Base-by-base conservation (phyloP, 768 basidiomycete species). In the Suillus decipiens region DNA sequence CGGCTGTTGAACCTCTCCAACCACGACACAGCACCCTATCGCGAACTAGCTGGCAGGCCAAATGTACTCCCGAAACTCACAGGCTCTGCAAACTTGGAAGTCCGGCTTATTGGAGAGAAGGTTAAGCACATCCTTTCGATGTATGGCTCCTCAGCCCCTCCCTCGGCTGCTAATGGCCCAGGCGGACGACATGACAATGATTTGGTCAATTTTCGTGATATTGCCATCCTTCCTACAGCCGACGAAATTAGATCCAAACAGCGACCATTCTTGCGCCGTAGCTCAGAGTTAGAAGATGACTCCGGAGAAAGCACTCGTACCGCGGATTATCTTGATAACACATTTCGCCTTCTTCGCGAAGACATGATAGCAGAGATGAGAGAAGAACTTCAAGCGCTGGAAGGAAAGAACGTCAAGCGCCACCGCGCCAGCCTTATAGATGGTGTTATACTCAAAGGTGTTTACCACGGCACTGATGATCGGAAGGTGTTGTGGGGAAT, bases 161-260 rank as follows among this genome's bases (percentile, higher is more conserved):
- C 62, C 19, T 65, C 68, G 15, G 64, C 56, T 22, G 77, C 73
- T 1, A 63, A 67, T 53, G 68, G 71, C n/a, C 82, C 87, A 1
- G 87, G 87, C 0, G 87, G 86, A 2, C 76, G 87, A 1, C 87
- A 88, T 64, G 85, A 87, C 67, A 89, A 89, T 64, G 87, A 89
- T 68, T 81, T 82, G 59, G 71, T 68, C 15, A 82, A 88, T 62
- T 88, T 86, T 65, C 81, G 82, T 11, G 62, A 80, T 17, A 85
- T 89, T 39, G 71, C 81, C 19, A 84, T 88, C 59, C 73, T 86
- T 3, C 87, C 87, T 1, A 86, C 86, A 10, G 77, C 83, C 0
- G 81, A 83, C 42, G 87, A 89, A 67, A 73, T 88, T 14, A 60
- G 59, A 1, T 86, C 73, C 24, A 71, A 62, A 2, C 77, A 82